These are phyloP conservation scores for Apiotrichum veenhuisii DNA, from an alignment of 1,284 basidiomycete species.

Conservation along the genomic window DNA sequence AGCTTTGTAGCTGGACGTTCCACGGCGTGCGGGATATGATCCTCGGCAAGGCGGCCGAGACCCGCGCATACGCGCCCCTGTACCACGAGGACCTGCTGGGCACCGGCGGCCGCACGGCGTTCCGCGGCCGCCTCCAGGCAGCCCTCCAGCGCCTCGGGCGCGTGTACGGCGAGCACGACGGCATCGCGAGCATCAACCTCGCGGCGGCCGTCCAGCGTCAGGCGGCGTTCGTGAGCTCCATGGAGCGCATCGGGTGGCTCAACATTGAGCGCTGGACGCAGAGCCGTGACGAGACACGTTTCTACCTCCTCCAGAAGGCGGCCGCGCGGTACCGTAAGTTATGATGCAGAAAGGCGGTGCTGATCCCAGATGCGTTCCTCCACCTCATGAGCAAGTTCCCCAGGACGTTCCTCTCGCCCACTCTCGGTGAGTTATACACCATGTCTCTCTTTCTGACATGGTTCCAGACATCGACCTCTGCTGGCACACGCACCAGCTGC, in stretches of 20 bases:
- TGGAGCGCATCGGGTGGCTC: slow-evolving; percentile 37
- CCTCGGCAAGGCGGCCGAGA: not conserved
- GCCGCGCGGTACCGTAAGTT: slow-evolving; percentile 38
- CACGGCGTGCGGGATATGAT: not conserved
- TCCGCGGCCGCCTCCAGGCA: not conserved
- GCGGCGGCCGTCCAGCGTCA: slow-evolving; percentile 31
- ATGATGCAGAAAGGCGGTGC: not conserved
- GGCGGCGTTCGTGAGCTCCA: slow-evolving; percentile 31
- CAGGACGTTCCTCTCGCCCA: slow-evolving; percentile 23
- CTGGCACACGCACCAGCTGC: slow-evolving; percentile 48
- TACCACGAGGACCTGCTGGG: not conserved
- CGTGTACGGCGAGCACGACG: slow-evolving; percentile 5
- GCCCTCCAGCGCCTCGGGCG: not conserved
- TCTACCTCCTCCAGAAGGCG: slow-evolving; percentile 26
- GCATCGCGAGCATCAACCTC: slow-evolving; percentile 24
- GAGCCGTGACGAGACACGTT: slow-evolving; percentile 4
- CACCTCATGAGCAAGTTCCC: slow-evolving; percentile 30
- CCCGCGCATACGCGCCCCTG: not conserved
- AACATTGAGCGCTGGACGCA: slow-evolving; percentile 17
- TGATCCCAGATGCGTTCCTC: slow-evolving; percentile 34
- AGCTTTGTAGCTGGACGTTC: not conserved
- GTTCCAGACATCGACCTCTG: slow-evolving; percentile 47
- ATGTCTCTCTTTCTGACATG: slow-evolving; percentile 16
- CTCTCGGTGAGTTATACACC: slow-evolving; percentile 16
- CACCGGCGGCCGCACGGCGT: too few species aligned